These are phyloP conservation scores for Termitomyces sp. DNA, from an alignment of 768 basidiomycete species.

Conservation along the genomic window DNA sequence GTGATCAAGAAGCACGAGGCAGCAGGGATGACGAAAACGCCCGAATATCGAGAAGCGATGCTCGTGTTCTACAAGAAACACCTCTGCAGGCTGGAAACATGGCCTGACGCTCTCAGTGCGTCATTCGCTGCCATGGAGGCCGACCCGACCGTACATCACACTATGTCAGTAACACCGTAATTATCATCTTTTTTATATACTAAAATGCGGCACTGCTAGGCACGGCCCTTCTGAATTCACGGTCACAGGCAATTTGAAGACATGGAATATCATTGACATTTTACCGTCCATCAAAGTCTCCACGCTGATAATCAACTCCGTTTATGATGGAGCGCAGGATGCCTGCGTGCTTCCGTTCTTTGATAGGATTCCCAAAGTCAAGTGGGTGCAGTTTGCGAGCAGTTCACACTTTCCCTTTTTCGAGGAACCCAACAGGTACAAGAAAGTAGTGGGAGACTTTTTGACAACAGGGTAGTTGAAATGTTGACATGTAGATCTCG, in stretches of 20 bases:
- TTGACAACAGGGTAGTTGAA: slow-evolving; percentile 11
- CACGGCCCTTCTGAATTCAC: slow-evolving; percentile 13
- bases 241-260: slow-evolving; percentile 19
- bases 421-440: slow-evolving; percentile 37
- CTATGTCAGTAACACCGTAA: slow-evolving; percentile 17
- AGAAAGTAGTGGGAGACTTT: slow-evolving; percentile 31
- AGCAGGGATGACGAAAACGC: slow-evolving; percentile 13
- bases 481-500: background rate
- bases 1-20: slow-evolving; percentile 16
- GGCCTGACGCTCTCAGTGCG: slow-evolving; percentile 17
- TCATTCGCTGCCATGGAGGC: slow-evolving; percentile 16
- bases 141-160: slow-evolving; percentile 21
- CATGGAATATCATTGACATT: slow-evolving; percentile 41
- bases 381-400: slow-evolving; percentile 39
- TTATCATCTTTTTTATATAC: slow-evolving; percentile 9
- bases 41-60: slow-evolving; percentile 15
- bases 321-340: slow-evolving; percentile 36
- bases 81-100: slow-evolving; percentile 18
- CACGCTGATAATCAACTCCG: slow-evolving; percentile 38
- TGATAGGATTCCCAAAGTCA: slow-evolving; percentile 29
- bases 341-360: slow-evolving; percentile 32
- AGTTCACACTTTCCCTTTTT: slow-evolving; percentile 39
- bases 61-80: slow-evolving; percentile 20
- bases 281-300: slow-evolving; percentile 32
- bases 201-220: background rate